phyloP scores from a whole-genome alignment of 2,329 filamentous ascomycete species.

The Blumeriella jaapii region DNA sequence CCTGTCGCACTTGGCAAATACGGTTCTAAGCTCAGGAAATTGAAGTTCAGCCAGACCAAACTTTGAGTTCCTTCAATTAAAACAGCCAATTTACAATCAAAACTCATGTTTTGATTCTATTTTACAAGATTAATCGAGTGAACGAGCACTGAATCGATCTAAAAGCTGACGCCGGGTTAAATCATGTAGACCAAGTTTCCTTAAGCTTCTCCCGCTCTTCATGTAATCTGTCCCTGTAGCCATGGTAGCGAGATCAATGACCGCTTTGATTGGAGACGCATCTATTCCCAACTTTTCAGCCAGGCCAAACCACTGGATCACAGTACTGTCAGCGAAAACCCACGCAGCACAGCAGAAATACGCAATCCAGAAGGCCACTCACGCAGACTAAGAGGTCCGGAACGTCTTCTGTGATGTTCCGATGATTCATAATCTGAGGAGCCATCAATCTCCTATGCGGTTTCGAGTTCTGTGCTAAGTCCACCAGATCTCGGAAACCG shows the following conservation, averaged over 20 bases:
- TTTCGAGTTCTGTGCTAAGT: constrained; percentile 1
- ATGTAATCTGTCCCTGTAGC: constrained; percentile 2
- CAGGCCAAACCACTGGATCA: constrained; percentile 10
- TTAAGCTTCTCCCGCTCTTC: constrained; percentile 3
- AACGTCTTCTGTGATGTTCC: constrained; percentile 12
- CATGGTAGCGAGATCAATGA: constrained; percentile 6
- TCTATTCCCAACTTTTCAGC: constrained; percentile 8
- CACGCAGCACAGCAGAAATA: no score
- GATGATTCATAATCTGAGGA: constrained; percentile 4
- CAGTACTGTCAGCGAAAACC: no score
- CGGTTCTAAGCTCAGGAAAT: constrained; percentile 3
- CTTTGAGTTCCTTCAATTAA: no score
- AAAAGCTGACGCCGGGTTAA: no score
- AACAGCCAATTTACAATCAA: no score
- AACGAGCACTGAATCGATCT: no score
- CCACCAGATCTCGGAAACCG: constrained; percentile 4
- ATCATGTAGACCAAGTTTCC: no score
- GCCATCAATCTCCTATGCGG: constrained; percentile 3
- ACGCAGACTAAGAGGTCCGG: constrained; percentile 11
- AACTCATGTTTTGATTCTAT: no score
- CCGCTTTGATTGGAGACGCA: constrained; percentile 1
- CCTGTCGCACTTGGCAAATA: not conserved
- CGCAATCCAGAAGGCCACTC: no score
- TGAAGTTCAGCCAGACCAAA: no score
- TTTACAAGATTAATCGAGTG: no score